phyloP scores from a whole-genome alignment of 345 rosid genomes.

The Barbarea vulgaris region DNA sequence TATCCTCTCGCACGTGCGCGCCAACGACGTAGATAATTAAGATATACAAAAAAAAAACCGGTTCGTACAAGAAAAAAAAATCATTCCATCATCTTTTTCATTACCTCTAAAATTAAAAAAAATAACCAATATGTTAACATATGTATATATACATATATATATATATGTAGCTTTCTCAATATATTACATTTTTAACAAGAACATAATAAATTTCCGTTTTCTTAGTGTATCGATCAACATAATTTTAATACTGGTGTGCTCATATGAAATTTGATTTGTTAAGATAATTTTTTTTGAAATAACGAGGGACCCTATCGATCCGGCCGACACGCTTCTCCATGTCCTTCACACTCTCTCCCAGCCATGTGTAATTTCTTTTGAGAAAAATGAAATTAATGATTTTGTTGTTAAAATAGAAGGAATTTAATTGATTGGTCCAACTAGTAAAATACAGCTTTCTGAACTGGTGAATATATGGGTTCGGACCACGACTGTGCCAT shows the following conservation, averaged over 20 bases:
- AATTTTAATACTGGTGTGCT: not conserved
- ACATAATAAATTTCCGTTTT: not conserved
- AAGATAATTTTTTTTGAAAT: not conserved
- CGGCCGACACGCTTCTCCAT: conserved; percentile 63
- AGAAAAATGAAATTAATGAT: not conserved
- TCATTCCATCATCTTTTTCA: conserved; percentile 12
- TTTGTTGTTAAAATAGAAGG: not conserved
- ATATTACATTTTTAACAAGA: not conserved
- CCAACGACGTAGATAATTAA: conserved; percentile 21
- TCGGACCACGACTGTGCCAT: conserved; percentile 41
- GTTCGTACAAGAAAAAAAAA: conserved; percentile 32
- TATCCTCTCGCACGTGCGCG: conserved; percentile 33
- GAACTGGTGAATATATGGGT: conserved; percentile 35
- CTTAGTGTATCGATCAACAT: not conserved
- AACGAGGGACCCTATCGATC: conserved; percentile 38
- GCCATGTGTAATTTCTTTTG: conserved; percentile 7
- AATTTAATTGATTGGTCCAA: conserved; percentile 21
- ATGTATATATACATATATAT: not conserved
- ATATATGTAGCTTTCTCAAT: not conserved
- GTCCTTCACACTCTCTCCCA: conserved; percentile 32
- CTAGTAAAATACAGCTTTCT: conserved; percentile 30
- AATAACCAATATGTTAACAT: not conserved
- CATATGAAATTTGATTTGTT: not conserved
- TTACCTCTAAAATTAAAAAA: not conserved
- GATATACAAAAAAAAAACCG: not conserved